phyloP scores from a whole-genome alignment of 345 rosid species.

The Bruguiera parviflora region DNA sequence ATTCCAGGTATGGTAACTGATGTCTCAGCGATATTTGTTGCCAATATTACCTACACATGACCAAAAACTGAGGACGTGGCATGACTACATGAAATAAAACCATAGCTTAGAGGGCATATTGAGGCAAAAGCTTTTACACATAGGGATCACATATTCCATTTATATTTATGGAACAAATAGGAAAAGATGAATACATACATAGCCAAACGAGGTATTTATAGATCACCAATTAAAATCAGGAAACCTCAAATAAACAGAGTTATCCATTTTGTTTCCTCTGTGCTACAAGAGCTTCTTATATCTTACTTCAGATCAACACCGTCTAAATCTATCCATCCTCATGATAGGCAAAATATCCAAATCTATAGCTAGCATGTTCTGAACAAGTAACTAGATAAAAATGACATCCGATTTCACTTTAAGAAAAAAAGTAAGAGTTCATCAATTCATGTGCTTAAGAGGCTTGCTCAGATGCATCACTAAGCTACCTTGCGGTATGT shows the following conservation, averaged over 20 bases:
- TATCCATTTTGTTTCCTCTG: no score
- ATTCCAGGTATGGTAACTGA: conserved; percentile 92
- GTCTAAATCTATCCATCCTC: background rate
- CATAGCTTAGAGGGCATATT: no score
- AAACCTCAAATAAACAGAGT: no score
- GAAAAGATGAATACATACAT: no score
- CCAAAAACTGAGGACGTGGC: conserved; percentile 8
- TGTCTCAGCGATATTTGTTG: conserved; percentile 97
- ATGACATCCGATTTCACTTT: no score
- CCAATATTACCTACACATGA: conserved; percentile 62
- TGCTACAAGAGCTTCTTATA: no score
- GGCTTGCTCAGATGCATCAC: conserved; percentile 7
- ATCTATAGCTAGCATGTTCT: background rate
- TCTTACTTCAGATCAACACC: background rate
- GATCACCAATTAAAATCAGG: no score
- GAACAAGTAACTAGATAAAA: no score
- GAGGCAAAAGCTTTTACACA: background rate
- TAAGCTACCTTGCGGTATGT: conserved; percentile 75
- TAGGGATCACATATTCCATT: no score
- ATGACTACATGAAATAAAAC: background rate
- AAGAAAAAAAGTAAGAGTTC: background rate
- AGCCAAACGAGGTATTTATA: no score
- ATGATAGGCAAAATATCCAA: background rate
- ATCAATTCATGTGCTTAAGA: background rate
- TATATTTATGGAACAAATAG: no score